Conservation (phyloP, 2,329 filamentous ascomycete species). For the Tolypocladium cylindrosporum region DNA sequence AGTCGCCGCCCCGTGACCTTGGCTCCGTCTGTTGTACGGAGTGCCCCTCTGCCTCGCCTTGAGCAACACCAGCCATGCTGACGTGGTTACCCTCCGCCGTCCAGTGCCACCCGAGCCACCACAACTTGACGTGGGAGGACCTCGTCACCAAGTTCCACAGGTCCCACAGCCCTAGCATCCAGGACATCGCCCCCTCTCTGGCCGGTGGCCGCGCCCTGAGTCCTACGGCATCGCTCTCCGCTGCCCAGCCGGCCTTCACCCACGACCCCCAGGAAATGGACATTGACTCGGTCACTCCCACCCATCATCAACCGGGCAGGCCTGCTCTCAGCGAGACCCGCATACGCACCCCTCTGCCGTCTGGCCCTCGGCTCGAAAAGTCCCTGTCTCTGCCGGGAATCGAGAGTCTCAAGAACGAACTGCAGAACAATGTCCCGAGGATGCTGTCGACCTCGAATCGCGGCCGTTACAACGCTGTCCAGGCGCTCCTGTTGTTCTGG, state of each 20-base stretch:
- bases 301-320: slow-evolving; percentile 25
- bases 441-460: slow-evolving; percentile 40
- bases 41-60: not conserved
- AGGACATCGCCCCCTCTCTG: slow-evolving; percentile 35
- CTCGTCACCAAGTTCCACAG: slow-evolving; percentile 43
- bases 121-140: slow-evolving; percentile 52
- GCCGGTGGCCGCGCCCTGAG: slow-evolving; percentile 35
- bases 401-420: slow-evolving; percentile 39
- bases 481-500: slow-evolving; percentile 46
- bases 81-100: slow-evolving; percentile 1
- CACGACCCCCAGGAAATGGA: slow-evolving; percentile 46
- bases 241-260: slow-evolving; percentile 27
- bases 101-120: slow-evolving; percentile 50
- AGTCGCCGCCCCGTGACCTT: slow-evolving; percentile 19
- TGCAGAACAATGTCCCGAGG: slow-evolving; percentile 39
- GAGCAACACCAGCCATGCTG: not conserved
- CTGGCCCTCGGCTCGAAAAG: slow-evolving; percentile 44
- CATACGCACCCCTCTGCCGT: slow-evolving; percentile 46
- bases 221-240: slow-evolving; percentile 28
- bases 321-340: slow-evolving; percentile 35
- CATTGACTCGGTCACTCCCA: slow-evolving; percentile 29
- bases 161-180: slow-evolving; percentile 39
- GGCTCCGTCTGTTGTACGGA: not conserved
- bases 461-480: slow-evolving; percentile 42
- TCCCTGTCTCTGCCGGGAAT: slow-evolving; percentile 37